Conservation (phyloP, 2,329 filamentous ascomycete species). For the Trichophyton mentagrophytes region DNA sequence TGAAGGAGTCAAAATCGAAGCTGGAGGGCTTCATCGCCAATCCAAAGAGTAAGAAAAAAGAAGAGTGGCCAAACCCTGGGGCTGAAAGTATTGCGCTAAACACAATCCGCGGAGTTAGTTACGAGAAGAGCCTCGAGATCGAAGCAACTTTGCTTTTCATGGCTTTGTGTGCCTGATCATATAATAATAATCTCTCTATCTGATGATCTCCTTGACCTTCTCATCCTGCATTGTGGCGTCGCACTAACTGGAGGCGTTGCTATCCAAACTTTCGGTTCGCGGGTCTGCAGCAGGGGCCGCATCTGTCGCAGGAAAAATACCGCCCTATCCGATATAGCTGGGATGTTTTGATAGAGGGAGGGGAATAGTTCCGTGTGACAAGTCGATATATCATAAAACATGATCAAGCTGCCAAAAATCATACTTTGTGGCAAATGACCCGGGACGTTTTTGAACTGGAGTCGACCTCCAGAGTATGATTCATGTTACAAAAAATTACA, state of each 20-base stretch:
- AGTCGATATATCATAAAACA: constrained; percentile 2
- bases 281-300: neutral
- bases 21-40: no score
- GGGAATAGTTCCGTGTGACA: neutral
- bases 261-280: constrained; percentile 1
- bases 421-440: neutral
- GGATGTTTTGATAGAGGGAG: neutral
- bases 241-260: neutral
- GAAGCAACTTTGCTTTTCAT: constrained; percentile 2
- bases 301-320: neutral
- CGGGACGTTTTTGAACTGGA: neutral
- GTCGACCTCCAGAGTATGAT: no score
- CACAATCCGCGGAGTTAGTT: neutral
- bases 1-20: no score
- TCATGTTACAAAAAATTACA: no score
- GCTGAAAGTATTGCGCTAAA: neutral
- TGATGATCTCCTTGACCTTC: constrained; percentile 2
- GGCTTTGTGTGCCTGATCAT: neutral
- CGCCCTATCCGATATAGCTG: neutral
- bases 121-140: neutral
- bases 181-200: neutral
- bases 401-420: neutral
- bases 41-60: neutral
- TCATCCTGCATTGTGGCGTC: neutral
- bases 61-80: neutral